Percentiles rank a stretch among this genome's conserved stretches.
Evolutionary conservation across 2,329 filamentous ascomycete genomes (phyloP).

Genomic region (Pseudofabraea citricarpa): DNA sequence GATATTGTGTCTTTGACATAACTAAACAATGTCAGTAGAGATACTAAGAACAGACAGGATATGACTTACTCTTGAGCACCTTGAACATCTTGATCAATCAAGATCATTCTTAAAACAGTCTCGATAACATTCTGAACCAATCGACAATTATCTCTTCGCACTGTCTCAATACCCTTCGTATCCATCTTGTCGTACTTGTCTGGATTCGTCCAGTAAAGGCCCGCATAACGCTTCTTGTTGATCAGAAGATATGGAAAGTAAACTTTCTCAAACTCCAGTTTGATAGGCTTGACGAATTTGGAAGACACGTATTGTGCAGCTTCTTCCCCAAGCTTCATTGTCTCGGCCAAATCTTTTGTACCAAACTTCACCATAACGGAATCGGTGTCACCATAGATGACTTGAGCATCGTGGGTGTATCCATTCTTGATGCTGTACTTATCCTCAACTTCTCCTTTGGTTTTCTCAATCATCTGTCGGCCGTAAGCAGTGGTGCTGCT

Average conservation of each 20-base stretch:
- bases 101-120: constrained; percentile 88
- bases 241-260: constrained; percentile 97
- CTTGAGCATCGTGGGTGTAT: constrained; percentile 89
- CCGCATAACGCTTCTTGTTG: constrained; percentile 99
- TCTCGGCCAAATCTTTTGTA: constrained; percentile 75
- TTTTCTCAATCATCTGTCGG: constrained; percentile 98
- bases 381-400: constrained; percentile 98
- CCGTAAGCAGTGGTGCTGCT: constrained; percentile 97
- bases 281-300: constrained; percentile 96
- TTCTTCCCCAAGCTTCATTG: constrained; percentile 94
- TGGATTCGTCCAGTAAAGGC: constrained; percentile 93
- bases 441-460: constrained; percentile 89
- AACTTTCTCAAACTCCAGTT: constrained; percentile 98
- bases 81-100: constrained; percentile 87
- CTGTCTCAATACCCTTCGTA: constrained; percentile 98
- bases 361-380: constrained; percentile 99
- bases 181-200: constrained; percentile 99
- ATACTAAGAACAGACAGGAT: not conserved
- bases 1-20: constrained; percentile 97
- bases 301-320: constrained; percentile 82
- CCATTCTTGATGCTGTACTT: constrained; percentile 91
- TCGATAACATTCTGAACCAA: constrained; percentile 97
- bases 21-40: constrained; percentile 43
- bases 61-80: constrained; percentile 83
- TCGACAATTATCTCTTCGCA: constrained; percentile 92